Conservation (phyloP, 2,329 filamentous ascomycete genomes). For the Aschersonia sp. region DNA sequence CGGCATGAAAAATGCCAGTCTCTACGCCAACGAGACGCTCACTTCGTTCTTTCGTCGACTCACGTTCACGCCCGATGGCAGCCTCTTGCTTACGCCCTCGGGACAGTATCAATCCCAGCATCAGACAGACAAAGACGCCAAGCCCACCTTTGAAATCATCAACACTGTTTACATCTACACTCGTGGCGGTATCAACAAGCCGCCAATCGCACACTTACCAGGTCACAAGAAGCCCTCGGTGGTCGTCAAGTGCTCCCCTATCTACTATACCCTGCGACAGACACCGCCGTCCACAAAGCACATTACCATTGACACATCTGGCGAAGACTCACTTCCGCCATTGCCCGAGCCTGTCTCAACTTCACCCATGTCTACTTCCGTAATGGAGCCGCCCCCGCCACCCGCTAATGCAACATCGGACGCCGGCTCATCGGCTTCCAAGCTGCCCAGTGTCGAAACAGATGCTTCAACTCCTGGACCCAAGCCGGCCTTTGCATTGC, state of each 20-base stretch:
- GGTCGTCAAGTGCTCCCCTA: conserved; percentile 83
- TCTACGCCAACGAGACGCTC: conserved; percentile 93
- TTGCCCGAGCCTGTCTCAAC: conserved; percentile 70
- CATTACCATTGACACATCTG: conserved; percentile 87
- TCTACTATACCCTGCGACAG: conserved; percentile 71
- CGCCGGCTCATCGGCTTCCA: conserved; percentile 35
- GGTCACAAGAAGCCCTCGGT: conserved; percentile 98
- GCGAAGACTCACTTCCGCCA: conserved; percentile 68
- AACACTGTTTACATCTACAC: conserved; percentile 99
- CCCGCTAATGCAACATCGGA: conserved; percentile 37
- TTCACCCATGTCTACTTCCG: conserved; percentile 39
- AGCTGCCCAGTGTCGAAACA: conserved; percentile 26
- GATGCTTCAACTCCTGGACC: conserved; percentile 39
- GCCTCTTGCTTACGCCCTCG: conserved; percentile 81
- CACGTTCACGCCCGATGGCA: conserved; percentile 90
- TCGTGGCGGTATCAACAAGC: conserved; percentile 88
- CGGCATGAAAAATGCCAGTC: conserved; percentile 67
- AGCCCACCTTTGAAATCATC: conserved; percentile 69
- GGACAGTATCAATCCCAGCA: conserved; percentile 85
- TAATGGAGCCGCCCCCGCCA: conserved; percentile 73
- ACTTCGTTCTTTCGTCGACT: conserved; percentile 93
- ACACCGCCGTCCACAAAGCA: conserved; percentile 57
- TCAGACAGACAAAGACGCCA: conserved; percentile 48
- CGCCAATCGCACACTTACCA: conserved; percentile 84
- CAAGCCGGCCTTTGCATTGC: conserved; percentile 63